phyloP scores from a whole-genome alignment of 768 basidiomycete genomes.

The Dentipellis sp. region DNA sequence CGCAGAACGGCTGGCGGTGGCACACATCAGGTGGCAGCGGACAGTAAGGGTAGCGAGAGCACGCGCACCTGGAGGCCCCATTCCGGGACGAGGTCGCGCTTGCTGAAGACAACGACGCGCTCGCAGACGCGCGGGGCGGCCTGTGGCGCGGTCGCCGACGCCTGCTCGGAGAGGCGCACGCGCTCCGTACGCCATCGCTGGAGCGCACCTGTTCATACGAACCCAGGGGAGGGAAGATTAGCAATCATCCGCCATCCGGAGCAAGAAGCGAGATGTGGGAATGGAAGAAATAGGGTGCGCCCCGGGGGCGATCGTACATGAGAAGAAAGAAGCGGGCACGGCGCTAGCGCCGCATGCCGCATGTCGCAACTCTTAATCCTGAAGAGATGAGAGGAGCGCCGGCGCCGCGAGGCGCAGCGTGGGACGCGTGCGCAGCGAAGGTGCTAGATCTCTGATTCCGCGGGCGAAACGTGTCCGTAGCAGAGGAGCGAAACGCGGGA shows the following conservation, averaged over 20 bases:
- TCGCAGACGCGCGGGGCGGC: conserved; percentile 42
- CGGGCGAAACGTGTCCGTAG: neutral
- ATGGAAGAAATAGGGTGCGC: neutral
- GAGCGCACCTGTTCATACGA: conserved; percentile 3
- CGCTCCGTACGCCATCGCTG: conserved; percentile 13
- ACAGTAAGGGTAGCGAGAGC: neutral
- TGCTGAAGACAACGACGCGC: conserved; percentile 86
- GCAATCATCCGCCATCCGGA: neutral
- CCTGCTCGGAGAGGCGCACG: conserved; percentile 8
- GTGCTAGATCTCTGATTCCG: neutral
- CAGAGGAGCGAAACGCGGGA: neutral
- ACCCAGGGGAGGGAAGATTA: conserved; percentile 1
- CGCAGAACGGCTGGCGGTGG: conserved; percentile 54
- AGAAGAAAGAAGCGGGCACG: neutral
- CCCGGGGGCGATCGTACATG: neutral
- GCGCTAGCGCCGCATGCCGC: too few species aligned
- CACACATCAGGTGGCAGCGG: conserved; percentile 9
- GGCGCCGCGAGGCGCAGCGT: neutral
- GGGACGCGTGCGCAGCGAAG: neutral
- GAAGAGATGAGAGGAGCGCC: neutral
- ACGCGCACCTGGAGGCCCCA: conserved; percentile 77
- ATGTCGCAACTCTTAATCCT: too few species aligned
- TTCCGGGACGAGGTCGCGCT: conserved; percentile 82
- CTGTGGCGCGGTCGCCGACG: conserved; percentile 5
- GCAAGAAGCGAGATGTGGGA: conserved; percentile 1